Conservation (phyloP, 139 green algal species). For the Coelastrella sp. region DNA sequence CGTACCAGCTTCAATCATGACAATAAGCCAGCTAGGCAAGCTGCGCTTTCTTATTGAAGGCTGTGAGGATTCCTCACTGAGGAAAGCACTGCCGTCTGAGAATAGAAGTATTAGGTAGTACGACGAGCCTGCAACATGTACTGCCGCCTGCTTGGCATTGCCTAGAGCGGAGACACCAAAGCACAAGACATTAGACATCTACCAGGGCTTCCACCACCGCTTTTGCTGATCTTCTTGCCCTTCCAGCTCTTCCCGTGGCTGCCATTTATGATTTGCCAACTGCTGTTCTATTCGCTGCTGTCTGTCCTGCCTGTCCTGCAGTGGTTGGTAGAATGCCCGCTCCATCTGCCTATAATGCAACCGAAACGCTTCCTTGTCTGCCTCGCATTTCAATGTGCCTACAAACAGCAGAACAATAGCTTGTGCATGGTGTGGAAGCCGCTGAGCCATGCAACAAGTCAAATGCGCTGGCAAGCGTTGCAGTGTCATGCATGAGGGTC, state of each 20-base stretch:
- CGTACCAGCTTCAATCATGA: too few relatives aligned
- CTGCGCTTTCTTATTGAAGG: too few relatives aligned
- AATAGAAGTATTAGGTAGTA: too few relatives aligned
- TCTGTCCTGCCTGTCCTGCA: not conserved
- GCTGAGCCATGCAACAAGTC: too few relatives aligned
- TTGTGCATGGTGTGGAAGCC: too few relatives aligned
- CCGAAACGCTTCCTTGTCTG: slow-evolving; percentile 39
- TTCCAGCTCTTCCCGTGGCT: not conserved
- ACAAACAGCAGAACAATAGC: not conserved
- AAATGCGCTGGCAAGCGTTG: too few relatives aligned
- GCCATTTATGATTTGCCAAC: not conserved
- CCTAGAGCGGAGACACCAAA: too few relatives aligned
- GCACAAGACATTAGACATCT: not conserved
- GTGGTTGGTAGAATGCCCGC: not conserved
- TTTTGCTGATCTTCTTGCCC: not conserved
- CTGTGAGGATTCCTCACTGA: too few relatives aligned
- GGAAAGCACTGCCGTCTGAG: too few relatives aligned
- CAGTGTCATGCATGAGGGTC: too few relatives aligned
- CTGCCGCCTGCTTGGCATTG: not conserved
- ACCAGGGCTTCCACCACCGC: not conserved
- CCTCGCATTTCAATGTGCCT: slow-evolving; percentile 20
- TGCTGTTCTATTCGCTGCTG: slow-evolving; percentile 19
- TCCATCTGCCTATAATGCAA: slow-evolving; percentile 36
- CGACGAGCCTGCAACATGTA: not conserved
- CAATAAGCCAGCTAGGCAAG: too few relatives aligned